Base-by-base conservation (phyloP, 371 early-diverging fungal genomes). In the Mortierella sp. region DNA sequence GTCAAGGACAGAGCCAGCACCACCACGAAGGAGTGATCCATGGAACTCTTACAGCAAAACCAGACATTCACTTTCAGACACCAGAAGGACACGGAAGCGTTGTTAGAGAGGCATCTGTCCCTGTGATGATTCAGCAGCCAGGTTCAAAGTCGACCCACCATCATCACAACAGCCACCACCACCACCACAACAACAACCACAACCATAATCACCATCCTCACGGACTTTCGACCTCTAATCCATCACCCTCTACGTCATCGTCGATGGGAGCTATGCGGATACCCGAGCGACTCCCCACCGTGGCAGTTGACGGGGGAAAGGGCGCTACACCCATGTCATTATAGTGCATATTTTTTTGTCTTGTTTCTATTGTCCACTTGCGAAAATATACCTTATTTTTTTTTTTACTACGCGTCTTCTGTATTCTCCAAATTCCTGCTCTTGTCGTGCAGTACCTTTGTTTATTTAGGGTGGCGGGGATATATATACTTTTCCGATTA, bases 281-380 rank as follows among this genome's bases (percentile, higher is more conserved):
- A 83, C 83, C 83, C 29, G 83, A 83, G 51, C 75, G 79, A 18
- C 71, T 74, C 12, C 79, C 78, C 14, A 54, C 70, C 21, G 76
- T 83, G 11, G 78, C 83, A 21, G 76, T 78, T 12, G 78, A 79
- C 38, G 83, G 83, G 73, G 83, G 83, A 49, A 83, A 75, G 51
- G 82, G 82, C 0, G 60, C 78, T 4, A 81, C 72, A 12, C 82
- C 82, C 32, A 81, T 81, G 82, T 81, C 82, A 11, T 48, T 81
- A 46, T 81, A 81, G 65, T 54, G n/a, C 27, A n/a, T 41, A 35
- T 41, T 55, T 29, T 71, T 27, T 11, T 32, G 24, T 8, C 71
- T 21, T 55, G 43, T 55, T 7, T 11, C 63, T 18, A n/a, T 56
- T 7, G 51, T 29, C 35, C 35, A 35, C 16, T 11, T 63, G 35